Base-by-base conservation (phyloP, 345 rosid genomes). In the Toxicodendron radicans region DNA sequence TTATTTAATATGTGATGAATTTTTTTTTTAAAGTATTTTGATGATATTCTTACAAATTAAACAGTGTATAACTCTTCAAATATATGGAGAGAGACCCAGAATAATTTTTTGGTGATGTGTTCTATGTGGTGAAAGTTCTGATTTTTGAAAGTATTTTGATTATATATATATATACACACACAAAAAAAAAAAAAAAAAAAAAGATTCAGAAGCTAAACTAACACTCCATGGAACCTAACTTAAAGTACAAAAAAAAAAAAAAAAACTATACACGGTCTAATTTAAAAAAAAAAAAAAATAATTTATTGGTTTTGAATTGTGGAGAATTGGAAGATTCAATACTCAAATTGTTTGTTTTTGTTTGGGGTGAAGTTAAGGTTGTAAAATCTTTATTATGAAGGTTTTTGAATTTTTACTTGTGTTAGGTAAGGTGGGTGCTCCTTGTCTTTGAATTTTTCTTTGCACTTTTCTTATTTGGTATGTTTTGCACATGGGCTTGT, bases 341-440 rank as follows among this genome's bases (percentile, higher is more conserved):
- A 21, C 58, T 57, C 66, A 13, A 35, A 24, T 9, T 68, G 38
- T 3, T 35, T 35, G 38, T 41, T 43, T 18, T 23, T 16, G 12
- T 64, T 60, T 48, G n/a, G 43, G 33, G 56, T 13, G 23, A 49
- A 17, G 12, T 1, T 18, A 27, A 27, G 2, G 1, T 49, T 61
- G 64, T 35, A 10, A 33, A 66, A 72, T 64, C 70, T 73, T 73
- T 67, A 61, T 66, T 51, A 17, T 30, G 69, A 79, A 54, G 72
- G 27, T 51, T 71, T 35, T 35, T 35, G 6, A 35, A 38, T 64
- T 59, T 58, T 48, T 35, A 0, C 59, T 62, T 68, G 75, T 68
- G 81, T 72, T 78, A 66, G 84, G 84, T 73, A 61, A 41, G 43
- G 14, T 64, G 38, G 76, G 43, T 65, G 49, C 35, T 75, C 14